A percentile compares a stretch with the other conserved stretches of the same genome.
phyloP scores from a whole-genome alignment of 768 basidiomycete genomes.

The Amanita pallidorosea region DNA sequence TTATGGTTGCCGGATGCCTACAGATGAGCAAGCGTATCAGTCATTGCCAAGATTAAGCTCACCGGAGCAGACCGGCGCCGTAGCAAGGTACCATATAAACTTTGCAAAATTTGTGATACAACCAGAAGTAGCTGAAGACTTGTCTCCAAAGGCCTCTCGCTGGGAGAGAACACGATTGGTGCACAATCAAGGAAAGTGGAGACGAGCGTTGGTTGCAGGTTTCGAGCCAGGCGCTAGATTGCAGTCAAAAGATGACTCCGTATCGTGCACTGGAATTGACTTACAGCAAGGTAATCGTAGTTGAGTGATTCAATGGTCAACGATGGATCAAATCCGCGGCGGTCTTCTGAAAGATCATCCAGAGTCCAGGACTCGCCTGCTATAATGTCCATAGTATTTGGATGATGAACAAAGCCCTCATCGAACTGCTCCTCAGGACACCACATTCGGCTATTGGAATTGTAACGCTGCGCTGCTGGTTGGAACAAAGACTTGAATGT shows the following conservation, averaged over 20 bases:
- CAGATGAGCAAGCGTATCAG: not conserved
- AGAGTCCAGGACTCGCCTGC: conserved; percentile 8
- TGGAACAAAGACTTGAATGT: conserved; percentile 40
- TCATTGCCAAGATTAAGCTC: not conserved
- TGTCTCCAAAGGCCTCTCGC: conserved; percentile 42
- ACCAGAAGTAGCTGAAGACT: conserved; percentile 52
- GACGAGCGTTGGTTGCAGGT: conserved; percentile 69
- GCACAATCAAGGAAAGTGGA: conserved; percentile 85
- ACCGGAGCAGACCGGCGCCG: conserved; percentile 14
- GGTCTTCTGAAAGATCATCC: conserved; percentile 10
- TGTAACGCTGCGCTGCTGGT: conserved; percentile 11
- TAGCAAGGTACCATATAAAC: conserved; percentile 48
- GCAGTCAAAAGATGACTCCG: not conserved
- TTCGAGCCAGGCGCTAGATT: conserved; percentile 53
- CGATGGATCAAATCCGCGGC: conserved; percentile 16
- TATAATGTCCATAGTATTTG: conserved; percentile 9
- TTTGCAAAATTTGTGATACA: conserved; percentile 44
- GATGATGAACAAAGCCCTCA: conserved; percentile 24
- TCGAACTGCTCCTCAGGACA: conserved; percentile 23
- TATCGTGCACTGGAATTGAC: not conserved
- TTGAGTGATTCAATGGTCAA: not conserved
- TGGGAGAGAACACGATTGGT: conserved; percentile 69
- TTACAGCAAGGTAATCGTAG: conserved; percentile 6
- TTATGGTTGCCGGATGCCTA: conserved; percentile 8
- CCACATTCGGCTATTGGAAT: conserved; percentile 18